Evolutionary conservation across 306 rosid genomes (phyloP), one percentile per base, ranked within the genome.

Genomic region (Potentilla sterilis): DNA sequence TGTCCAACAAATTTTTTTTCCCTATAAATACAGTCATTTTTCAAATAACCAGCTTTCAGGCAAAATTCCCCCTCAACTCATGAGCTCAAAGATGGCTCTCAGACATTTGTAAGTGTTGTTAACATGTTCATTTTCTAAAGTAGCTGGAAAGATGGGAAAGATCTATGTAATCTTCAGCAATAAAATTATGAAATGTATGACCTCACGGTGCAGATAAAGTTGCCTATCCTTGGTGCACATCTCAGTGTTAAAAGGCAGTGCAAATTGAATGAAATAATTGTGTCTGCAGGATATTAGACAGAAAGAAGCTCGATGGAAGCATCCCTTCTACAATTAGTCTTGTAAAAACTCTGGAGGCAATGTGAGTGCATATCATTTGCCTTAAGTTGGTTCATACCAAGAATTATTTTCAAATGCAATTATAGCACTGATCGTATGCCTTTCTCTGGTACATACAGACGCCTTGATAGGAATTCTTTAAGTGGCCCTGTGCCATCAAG

Each of bases 271-370:
- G 8, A 16, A 38, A 38, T 28, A 28, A 28, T 28, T 28, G 28
- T 44, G 0, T 32, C 19, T 22, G 82, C 96, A 92, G 93, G 81
- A 88, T 91, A 71, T 85, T 90, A 9, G 93, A 90, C 46, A 16
- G 18, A 38, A 92, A 92, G 76, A 2, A 68, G 12, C 77, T 92
- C 38, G 81, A 18, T 34, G 93, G 97, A 6, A 64, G 37, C 67
- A 87, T 92, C 64, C 97, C 93, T 51, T 67, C 79, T 28, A 85
- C 93, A 43, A 75, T 90, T 51, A 89, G 87, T 76, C 88, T 77
- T 55, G 92, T 88, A 70, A 41, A 57, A 75, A 40, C 32, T 58
- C 79, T 88, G 70, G 82, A 66, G 82, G 87, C 88, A 79, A 69
- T 92, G 96, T 92, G 79, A 92, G 97, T 90, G 48, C 68, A 84